Percentiles rank a stretch among this genome's conserved stretches.
These are phyloP conservation scores for Calonectria pseudoreteaudii DNA, from an alignment of 2,329 filamentous ascomycete genomes.

Conservation along the genomic window DNA sequence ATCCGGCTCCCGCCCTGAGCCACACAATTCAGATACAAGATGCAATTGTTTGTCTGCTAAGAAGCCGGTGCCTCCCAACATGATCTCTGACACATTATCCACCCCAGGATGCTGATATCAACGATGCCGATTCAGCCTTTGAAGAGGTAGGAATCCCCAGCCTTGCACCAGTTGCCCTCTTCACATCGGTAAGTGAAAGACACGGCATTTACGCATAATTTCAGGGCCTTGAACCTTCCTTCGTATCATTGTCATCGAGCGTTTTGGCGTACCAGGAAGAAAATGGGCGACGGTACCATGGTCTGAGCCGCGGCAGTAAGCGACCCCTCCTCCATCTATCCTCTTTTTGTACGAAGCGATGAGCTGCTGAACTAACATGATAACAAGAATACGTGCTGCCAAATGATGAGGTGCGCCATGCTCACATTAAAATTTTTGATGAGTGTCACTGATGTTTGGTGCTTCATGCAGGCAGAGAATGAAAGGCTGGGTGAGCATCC, in stretches of 20 bases:
- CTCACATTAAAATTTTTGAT: conserved; percentile 36
- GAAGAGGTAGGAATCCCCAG: background rate
- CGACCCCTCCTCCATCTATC: background rate
- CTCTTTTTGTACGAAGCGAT: too few relatives aligned
- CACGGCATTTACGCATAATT: background rate
- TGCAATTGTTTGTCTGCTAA: background rate
- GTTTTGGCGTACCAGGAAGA: background rate
- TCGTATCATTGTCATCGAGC: background rate
- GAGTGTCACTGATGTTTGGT: conserved; percentile 37
- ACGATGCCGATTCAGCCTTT: background rate
- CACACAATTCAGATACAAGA: conserved; percentile 1
- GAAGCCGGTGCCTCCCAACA: too few relatives aligned
- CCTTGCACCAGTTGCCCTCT: background rate
- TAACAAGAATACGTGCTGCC: background rate
- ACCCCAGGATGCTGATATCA: background rate
- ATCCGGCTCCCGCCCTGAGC: background rate
- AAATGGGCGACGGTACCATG: background rate
- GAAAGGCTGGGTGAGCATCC: conserved; percentile 7
- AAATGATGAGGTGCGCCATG: background rate
- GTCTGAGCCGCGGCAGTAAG: background rate
- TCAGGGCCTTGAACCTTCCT: background rate
- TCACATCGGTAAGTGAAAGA: background rate
- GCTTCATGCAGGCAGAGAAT: background rate
- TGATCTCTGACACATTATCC: background rate
- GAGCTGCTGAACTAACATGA: background rate